Percentiles rank a stretch among this genome's conserved stretches.
phyloP scores from a whole-genome alignment of 2,329 filamentous ascomycete genomes.

The Elsinoe perseae region DNA sequence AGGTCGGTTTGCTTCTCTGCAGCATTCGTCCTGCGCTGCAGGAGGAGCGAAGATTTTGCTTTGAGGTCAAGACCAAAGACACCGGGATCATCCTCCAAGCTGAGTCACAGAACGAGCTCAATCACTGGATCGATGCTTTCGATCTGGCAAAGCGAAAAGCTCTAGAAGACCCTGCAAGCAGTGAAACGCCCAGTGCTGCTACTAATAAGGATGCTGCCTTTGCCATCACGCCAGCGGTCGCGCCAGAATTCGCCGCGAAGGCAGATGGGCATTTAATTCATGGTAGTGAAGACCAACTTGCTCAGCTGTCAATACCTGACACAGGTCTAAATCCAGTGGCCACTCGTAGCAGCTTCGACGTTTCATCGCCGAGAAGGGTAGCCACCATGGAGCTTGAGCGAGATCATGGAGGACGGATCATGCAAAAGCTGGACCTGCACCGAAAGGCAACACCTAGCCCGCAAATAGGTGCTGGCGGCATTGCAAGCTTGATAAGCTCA shows the following conservation, averaged over 20 bases:
- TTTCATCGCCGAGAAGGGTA: constrained; percentile 34
- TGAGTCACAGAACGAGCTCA: constrained; percentile 85
- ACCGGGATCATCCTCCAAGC: constrained; percentile 83
- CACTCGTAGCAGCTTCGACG: constrained; percentile 65
- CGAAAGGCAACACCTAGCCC: constrained; percentile 62
- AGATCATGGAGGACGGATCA: constrained; percentile 80
- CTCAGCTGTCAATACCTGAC: constrained; percentile 28
- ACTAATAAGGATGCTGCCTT: constrained; percentile 64
- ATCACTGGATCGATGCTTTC: constrained; percentile 88
- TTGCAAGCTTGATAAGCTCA: constrained; percentile 77
- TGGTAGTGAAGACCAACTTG: constrained; percentile 46
- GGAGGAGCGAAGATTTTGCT: constrained; percentile 92
- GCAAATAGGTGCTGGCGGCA: constrained; percentile 52
- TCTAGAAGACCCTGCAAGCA: constrained; percentile 61
- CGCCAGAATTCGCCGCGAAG: constrained; percentile 85
- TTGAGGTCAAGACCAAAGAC: constrained; percentile 97
- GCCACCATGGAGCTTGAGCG: constrained; percentile 48
- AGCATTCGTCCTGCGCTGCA: constrained; percentile 83
- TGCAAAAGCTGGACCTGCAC: constrained; percentile 85
- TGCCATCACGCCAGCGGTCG: constrained; percentile 78
- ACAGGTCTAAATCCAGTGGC: constrained; percentile 23
- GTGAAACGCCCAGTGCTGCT: constrained; percentile 37
- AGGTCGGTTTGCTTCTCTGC: constrained; percentile 90
- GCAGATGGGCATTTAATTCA: constrained; percentile 56
- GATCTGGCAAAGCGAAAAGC: constrained; percentile 90